phyloP scores from a whole-genome alignment of 176 grass and related monocot genomes.

The Musa troglodytarum region DNA sequence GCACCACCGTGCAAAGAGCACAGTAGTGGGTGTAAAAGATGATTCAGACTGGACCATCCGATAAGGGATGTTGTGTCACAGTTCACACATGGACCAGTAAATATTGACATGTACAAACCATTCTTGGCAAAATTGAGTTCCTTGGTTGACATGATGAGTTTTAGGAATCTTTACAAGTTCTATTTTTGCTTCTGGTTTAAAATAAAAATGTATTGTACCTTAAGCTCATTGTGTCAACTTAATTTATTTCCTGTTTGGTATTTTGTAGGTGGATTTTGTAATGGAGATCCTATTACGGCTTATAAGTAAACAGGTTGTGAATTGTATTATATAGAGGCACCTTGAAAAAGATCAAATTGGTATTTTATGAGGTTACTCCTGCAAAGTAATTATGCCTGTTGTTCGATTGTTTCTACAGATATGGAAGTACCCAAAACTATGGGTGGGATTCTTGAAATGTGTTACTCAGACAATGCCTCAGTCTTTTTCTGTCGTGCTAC shows the following conservation, averaged over 20 bases:
- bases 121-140: too few relatives aligned
- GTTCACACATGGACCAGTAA: too few relatives aligned
- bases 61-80: too few relatives aligned
- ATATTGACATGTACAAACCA: too few relatives aligned
- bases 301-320: constrained; percentile 71
- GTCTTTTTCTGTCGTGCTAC: constrained; percentile 76
- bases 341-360: neutral
- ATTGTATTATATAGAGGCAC: neutral
- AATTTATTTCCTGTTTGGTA: constrained; percentile 5
- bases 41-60: too few relatives aligned
- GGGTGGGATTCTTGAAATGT: constrained; percentile 92
- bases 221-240: constrained; percentile 4
- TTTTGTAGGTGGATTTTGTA: constrained; percentile 76
- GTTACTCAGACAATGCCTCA: constrained; percentile 86
- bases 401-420: constrained; percentile 40
- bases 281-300: constrained; percentile 92
- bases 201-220: neutral
- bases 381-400: neutral
- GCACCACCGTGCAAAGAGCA: too few relatives aligned
- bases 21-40: too few relatives aligned
- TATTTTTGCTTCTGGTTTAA: neutral
- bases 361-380: constrained; percentile 1
- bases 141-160: too few relatives aligned
- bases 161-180: too few relatives aligned
- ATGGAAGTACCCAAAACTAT: constrained; percentile 98